Evolutionary conservation across 257 asterid genomes (phyloP).

Genomic region (Mentha longifolia): DNA sequence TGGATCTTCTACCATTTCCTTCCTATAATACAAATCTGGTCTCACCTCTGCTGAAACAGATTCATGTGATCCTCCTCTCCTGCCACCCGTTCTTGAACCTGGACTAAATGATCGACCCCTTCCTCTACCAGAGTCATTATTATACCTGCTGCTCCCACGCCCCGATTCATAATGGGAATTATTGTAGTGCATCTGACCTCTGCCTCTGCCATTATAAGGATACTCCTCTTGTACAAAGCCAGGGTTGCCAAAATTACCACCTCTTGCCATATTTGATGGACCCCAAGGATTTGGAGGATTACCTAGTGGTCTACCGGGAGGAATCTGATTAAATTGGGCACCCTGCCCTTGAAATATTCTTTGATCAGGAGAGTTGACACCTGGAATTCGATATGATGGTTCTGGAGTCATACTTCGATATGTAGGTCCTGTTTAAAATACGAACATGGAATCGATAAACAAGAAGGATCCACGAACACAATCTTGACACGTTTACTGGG

Average conservation of each 20-base stretch:
- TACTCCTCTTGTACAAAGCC: slow-evolving; percentile 36
- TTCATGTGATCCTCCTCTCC: slow-evolving; percentile 46
- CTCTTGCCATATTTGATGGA: slow-evolving; percentile 43
- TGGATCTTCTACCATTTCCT: slow-evolving; percentile 87
- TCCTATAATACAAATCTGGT: slow-evolving; percentile 51
- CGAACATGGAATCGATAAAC: slow-evolving; percentile 5
- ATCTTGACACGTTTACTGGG: slow-evolving; percentile 42
- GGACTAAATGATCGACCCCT: slow-evolving; percentile 47
- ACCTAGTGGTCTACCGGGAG: slow-evolving; percentile 41
- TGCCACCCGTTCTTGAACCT: slow-evolving; percentile 40
- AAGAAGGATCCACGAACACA: not conserved
- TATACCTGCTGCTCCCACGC: slow-evolving; percentile 32
- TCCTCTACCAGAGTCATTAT: slow-evolving; percentile 48
- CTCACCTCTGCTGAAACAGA: slow-evolving; percentile 46
- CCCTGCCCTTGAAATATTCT: slow-evolving; percentile 45
- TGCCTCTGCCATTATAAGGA: slow-evolving; percentile 49
- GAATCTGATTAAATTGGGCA: slow-evolving; percentile 40
- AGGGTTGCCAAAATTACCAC: slow-evolving; percentile 37
- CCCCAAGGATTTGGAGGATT: slow-evolving; percentile 22
- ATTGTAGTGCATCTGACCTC: slow-evolving; percentile 44
- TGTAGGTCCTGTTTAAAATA: slow-evolving; percentile 46
- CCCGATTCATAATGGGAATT: slow-evolving; percentile 44
- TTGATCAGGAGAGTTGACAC: slow-evolving; percentile 42
- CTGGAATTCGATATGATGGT: slow-evolving; percentile 47
- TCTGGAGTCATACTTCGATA: slow-evolving; percentile 34